Evolutionary conservation across 225 moss, liverwort and hornwort genomes (phyloP).

Genomic region (Marchantia polymorpha): DNA sequence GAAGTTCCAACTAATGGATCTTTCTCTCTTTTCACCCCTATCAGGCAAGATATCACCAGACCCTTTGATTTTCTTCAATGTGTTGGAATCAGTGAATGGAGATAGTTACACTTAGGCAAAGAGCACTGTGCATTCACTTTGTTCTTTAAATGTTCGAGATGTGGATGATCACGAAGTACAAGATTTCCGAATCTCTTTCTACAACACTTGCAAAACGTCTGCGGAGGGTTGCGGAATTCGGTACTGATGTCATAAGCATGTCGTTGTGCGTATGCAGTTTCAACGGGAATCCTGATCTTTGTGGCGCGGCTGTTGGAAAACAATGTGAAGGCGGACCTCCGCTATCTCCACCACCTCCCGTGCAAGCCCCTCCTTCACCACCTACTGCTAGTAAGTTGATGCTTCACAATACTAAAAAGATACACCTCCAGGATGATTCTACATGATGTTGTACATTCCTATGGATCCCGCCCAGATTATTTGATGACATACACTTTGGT

Average conservation of each 20-base stretch:
- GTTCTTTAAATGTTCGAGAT: background rate
- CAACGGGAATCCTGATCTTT: constrained; percentile 49
- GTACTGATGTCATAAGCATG: background rate
- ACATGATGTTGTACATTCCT: too few species aligned
- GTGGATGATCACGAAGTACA: background rate
- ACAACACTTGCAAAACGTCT: background rate
- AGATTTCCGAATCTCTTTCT: background rate
- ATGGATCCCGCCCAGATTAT: too few species aligned
- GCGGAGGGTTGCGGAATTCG: background rate
- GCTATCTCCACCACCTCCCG: constrained; percentile 89
- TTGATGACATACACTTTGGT: too few species aligned
- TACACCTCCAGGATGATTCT: too few species aligned
- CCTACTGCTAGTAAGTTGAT: constrained; percentile 26
- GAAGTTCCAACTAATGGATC: constrained; percentile 88
- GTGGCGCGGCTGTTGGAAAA: constrained; percentile 68
- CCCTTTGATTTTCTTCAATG: background rate
- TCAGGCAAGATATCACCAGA: constrained; percentile 52
- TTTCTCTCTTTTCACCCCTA: constrained; percentile 85
- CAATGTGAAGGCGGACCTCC: constrained; percentile 88
- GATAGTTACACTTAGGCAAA: too few species aligned
- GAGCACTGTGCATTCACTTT: background rate
- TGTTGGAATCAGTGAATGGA: background rate
- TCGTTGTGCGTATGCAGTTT: constrained; percentile 39
- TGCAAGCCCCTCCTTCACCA: constrained; percentile 56
- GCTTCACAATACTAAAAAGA: too few species aligned